Percentiles rank a stretch among this genome's conserved stretches.
Evolutionary conservation across 352 stramenopile genomes (phyloP).

Genomic region (Pythium biforme): DNA sequence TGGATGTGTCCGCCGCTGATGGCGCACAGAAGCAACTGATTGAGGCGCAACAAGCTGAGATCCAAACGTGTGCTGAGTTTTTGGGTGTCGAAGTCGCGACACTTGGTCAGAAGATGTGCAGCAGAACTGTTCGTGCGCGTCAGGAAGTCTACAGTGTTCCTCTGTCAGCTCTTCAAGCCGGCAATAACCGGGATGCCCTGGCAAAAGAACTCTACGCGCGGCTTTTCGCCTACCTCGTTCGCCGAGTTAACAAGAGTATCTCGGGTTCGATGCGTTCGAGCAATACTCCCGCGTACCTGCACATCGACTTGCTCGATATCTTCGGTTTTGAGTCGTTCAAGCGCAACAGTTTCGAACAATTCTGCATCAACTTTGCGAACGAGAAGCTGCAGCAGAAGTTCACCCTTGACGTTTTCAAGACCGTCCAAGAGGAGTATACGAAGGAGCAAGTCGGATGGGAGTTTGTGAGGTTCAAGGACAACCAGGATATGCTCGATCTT

Average conservation of each 20-base stretch:
- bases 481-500: conserved; percentile 89
- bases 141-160: conserved; percentile 85
- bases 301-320: conserved; percentile 96
- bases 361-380: conserved; percentile 96
- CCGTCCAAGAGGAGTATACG: conserved; percentile 81
- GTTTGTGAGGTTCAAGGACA: conserved; percentile 87
- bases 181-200: conserved; percentile 92
- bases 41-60: conserved; percentile 54
- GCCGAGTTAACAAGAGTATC: conserved; percentile 81
- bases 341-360: conserved; percentile 93
- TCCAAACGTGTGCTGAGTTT: conserved; percentile 58
- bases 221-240: conserved; percentile 95
- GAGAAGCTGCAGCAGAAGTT: conserved; percentile 94
- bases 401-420: conserved; percentile 86
- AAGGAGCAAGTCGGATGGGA: conserved; percentile 73
- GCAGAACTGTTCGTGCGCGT: conserved; percentile 74
- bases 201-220: conserved; percentile 94
- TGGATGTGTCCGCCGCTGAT: conserved; percentile 21
- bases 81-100: conserved; percentile 65
- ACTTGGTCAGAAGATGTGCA: conserved; percentile 72
- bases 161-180: conserved; percentile 64
- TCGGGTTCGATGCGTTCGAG: conserved; percentile 41
- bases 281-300: conserved; percentile 48
- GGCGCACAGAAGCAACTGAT: conserved; percentile 35
- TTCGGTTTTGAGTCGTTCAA: conserved; percentile 97